phyloP scores from a whole-genome alignment of 2,329 filamentous ascomycete species.

The Septoria petroselini region DNA sequence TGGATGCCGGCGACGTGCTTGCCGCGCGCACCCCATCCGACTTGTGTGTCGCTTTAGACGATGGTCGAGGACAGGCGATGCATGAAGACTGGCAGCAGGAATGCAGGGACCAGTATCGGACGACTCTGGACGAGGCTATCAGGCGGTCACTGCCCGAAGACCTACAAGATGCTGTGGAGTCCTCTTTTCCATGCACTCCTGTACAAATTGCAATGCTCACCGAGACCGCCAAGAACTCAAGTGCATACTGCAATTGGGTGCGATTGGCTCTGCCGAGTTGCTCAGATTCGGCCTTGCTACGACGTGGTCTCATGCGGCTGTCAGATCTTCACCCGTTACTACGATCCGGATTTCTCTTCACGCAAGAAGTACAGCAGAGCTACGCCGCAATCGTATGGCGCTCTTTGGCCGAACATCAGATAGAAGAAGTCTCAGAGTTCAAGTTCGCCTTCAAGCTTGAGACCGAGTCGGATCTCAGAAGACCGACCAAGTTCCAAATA shows the following conservation, averaged over 20 bases:
- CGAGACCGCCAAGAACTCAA: constrained; percentile 61
- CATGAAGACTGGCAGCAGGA: not conserved
- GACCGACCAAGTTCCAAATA: constrained; percentile 64
- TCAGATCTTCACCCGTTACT: constrained; percentile 62
- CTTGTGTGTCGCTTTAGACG: constrained; percentile 6
- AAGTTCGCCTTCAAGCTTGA: constrained; percentile 23
- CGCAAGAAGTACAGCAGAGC: constrained; percentile 43
- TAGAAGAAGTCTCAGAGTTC: constrained; percentile 31
- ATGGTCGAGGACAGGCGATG: not conserved
- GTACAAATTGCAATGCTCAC: constrained; percentile 77
- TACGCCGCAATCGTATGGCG: constrained; percentile 66
- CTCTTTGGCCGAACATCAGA: constrained; percentile 36
- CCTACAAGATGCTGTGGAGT: constrained; percentile 30
- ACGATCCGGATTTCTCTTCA: constrained; percentile 68
- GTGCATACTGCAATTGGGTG: constrained; percentile 75
- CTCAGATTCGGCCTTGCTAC: constrained; percentile 16
- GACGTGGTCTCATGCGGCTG: constrained; percentile 51
- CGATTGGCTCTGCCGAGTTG: constrained; percentile 56
- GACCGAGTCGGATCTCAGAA: constrained; percentile 45
- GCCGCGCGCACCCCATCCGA: constrained; percentile 49
- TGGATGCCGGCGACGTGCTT: constrained; percentile 62
- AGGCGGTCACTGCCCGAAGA: not conserved
- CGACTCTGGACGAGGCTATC: constrained; percentile 10
- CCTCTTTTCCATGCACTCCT: constrained; percentile 62
- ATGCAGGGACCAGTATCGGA: constrained; percentile 13